Evolutionary conservation across 306 rosid genomes (phyloP).

Genomic region (Comarum palustre): DNA sequence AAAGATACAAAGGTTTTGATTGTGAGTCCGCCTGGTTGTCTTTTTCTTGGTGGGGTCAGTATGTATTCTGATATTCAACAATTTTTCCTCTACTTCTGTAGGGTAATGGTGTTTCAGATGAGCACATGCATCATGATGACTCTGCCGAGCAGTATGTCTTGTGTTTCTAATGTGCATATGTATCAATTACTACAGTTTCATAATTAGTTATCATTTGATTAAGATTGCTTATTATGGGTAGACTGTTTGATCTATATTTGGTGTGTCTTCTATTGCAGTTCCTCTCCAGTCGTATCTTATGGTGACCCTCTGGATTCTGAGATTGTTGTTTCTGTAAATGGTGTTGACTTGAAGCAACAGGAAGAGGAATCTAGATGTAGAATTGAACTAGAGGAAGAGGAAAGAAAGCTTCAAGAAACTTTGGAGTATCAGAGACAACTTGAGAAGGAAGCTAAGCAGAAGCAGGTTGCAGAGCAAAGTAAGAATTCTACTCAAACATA

Average conservation of each 20-base stretch:
- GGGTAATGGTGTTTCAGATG: slow-evolving; percentile 51
- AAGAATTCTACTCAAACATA: slow-evolving; percentile 53
- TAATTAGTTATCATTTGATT: slow-evolving; percentile 14
- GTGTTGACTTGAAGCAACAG: slow-evolving; percentile 52
- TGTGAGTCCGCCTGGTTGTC: slow-evolving; percentile 26
- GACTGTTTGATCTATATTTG: slow-evolving; percentile 17
- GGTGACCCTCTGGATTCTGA: slow-evolving; percentile 56
- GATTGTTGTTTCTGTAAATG: slow-evolving; percentile 40
- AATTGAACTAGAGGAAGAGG: slow-evolving; percentile 85
- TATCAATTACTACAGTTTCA: slow-evolving; percentile 10
- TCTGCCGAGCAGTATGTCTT: slow-evolving; percentile 45
- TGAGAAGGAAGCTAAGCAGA: slow-evolving; percentile 90
- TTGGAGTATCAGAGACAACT: slow-evolving; percentile 83
- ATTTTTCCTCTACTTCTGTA: slow-evolving; percentile 33
- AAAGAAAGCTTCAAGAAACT: slow-evolving; percentile 88
- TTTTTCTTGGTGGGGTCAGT: slow-evolving; percentile 25
- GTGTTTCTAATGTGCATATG: slow-evolving; percentile 16
- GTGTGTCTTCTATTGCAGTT: slow-evolving; percentile 52
- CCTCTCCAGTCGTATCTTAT: slow-evolving; percentile 44
- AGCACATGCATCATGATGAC: slow-evolving; percentile 36
- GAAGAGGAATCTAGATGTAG: slow-evolving; percentile 76
- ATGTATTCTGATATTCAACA: slow-evolving; percentile 16
- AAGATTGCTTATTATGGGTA: slow-evolving; percentile 16
- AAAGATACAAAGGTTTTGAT: slow-evolving; percentile 73
- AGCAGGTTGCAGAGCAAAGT: slow-evolving; percentile 84